Percentiles rank a stretch among this genome's conserved stretches.
Conservation (phyloP, 2,329 filamentous ascomycete genomes). For the Coccinonectria pachysandricola region DNA sequence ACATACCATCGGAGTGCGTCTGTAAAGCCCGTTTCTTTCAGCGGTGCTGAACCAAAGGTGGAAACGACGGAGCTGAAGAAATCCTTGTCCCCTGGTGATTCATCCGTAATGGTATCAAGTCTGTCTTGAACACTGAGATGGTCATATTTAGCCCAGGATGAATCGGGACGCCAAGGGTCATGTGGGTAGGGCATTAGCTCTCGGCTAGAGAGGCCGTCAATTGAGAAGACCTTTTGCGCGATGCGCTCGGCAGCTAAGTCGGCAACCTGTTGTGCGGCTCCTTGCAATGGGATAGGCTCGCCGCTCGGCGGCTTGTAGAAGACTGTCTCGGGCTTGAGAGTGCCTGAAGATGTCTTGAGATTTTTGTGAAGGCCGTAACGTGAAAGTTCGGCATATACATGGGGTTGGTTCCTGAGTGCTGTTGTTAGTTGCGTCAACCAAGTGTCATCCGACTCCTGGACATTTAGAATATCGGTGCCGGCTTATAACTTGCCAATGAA, state of each 20-base stretch:
- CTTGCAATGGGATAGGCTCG: not conserved
- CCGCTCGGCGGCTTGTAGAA: conserved; percentile 2
- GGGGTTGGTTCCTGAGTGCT: conserved; percentile 9
- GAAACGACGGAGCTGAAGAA: conserved; percentile 9
- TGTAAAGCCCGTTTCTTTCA: conserved; percentile 3
- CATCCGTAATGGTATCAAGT: conserved; percentile 15
- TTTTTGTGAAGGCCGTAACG: conserved; percentile 10
- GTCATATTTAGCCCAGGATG: conserved; percentile 16
- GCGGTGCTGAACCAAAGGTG: conserved; percentile 6
- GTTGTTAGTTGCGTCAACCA: not conserved
- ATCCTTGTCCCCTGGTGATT: conserved; percentile 10
- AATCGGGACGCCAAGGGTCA: conserved; percentile 19
- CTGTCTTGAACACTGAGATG: conserved; percentile 19
- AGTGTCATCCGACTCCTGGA: no score
- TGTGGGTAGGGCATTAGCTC: conserved; percentile 27
- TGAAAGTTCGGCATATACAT: conserved; percentile 9
- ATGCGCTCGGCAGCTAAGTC: conserved; percentile 4
- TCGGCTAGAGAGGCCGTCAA: conserved; percentile 20
- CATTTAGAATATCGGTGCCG: conserved; percentile 3
- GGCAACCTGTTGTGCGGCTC: conserved; percentile 1
- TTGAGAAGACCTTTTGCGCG: conserved; percentile 19
- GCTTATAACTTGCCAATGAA: conserved; percentile 21
- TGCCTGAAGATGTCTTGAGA: conserved; percentile 8
- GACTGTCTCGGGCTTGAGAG: conserved; percentile 3
- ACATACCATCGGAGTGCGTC: conserved; percentile 13